Percentiles rank a stretch among this genome's conserved stretches.
These are phyloP conservation scores for Crucibulum laeve DNA, from an alignment of 768 basidiomycete species.

Conservation along the genomic window DNA sequence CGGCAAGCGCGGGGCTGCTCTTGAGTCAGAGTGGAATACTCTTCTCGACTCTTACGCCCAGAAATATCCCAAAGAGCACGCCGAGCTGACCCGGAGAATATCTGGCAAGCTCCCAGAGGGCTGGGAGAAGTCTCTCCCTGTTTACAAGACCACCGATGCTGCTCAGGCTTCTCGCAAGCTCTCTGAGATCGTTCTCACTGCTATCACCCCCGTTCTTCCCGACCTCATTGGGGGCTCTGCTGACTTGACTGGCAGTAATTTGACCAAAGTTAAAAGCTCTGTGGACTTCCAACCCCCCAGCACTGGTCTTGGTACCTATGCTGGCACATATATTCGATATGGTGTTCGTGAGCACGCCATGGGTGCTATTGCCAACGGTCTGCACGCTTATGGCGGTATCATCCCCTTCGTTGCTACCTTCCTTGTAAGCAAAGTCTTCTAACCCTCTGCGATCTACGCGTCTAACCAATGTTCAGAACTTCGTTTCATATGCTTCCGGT, in stretches of 20 bases:
- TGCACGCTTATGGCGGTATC: constrained; percentile 86
- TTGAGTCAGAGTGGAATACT: constrained; percentile 72
- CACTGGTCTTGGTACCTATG: constrained; percentile 79
- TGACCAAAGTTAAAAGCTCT: constrained; percentile 82
- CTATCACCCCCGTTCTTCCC: constrained; percentile 69
- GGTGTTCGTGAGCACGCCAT: constrained; percentile 98
- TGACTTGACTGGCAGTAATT: constrained; percentile 88
- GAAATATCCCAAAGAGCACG: constrained; percentile 80
- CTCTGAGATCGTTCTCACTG: constrained; percentile 83
- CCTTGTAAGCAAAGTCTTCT: constrained; percentile 60
- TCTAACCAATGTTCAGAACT: constrained; percentile 53
- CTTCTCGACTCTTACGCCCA: constrained; percentile 64
- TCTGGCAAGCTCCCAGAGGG: constrained; percentile 75
- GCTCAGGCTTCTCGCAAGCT: constrained; percentile 91
- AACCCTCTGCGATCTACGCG: neutral
- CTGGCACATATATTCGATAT: constrained; percentile 90
- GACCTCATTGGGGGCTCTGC: constrained; percentile 89
- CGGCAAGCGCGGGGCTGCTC: constrained; percentile 67
- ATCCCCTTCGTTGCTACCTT: constrained; percentile 92
- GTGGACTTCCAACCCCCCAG: constrained; percentile 90
- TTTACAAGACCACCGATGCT: constrained; percentile 78
- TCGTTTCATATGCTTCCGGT: constrained; percentile 90
- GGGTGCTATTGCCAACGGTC: constrained; percentile 93
- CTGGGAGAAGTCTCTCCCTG: constrained; percentile 84
- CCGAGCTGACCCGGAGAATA: constrained; percentile 84